Base-by-base conservation (phyloP, 2,329 filamentous ascomycete species). In the Phyllosticta citribraziliensis region DNA sequence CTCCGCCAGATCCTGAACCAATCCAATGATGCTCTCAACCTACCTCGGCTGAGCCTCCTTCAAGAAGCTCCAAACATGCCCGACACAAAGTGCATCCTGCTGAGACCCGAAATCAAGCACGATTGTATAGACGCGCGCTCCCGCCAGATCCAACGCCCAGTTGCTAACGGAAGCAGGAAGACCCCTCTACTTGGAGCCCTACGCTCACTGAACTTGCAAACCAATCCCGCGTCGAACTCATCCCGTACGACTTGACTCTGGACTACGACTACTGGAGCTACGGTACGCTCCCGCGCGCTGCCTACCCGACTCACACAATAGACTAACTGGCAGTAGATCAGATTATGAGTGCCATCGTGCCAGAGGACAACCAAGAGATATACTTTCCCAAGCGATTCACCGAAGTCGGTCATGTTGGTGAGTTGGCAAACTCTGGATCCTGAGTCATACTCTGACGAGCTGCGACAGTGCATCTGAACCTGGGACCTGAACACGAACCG, bases 191-290 rank as follows among this genome's bases (percentile, higher is more conserved):
- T 22, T 96, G 91, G 88, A 89, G 89, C 59, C 70, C 83, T 4
- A 83, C 80, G 50, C 74, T 97, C 55, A 81, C 78, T 63, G 84
- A 89, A 64, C 84, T 90, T 35, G 83, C 91, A 4, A 79, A 87
- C 65, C 78, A 80, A 57, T 82, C 88, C 27, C 84, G 89, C 52
- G 75, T 97, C 30, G 82, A 81, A 19, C 74, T 97, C 35, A 78
- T 91, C 1, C 88, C 90, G 1, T 97, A 88, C 73, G 81, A 88
- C 63, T 75, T 97, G 62, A 77, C 83, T 40, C 80, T 97, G 62
- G 84, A 87, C 66, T 99, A 99, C 75, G 82, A 88, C 67, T 87
- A 92, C 74, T 97, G 91, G 90, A 87, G 80, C 57, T 93, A 95
- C 72, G 79, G 88, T 89, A 80, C 66, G 81, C 51, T 55, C 20